These are phyloP conservation scores for Albophoma yamanashiensis DNA, from an alignment of 2,329 filamentous ascomycete species.

Conservation along the genomic window DNA sequence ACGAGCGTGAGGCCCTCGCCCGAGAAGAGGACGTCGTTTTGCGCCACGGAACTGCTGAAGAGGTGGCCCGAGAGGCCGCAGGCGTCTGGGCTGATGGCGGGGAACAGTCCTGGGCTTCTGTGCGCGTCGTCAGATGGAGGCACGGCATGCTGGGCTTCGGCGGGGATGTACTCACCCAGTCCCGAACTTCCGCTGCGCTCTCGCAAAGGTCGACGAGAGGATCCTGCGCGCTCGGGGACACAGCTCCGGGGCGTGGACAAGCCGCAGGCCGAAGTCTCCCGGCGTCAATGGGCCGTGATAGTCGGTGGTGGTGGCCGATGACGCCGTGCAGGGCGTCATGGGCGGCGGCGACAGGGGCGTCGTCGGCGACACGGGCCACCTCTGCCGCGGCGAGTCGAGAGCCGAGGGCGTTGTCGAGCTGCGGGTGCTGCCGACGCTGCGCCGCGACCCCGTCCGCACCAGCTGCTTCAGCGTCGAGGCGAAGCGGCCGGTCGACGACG, in stretches of 20 bases:
- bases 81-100: constrained; percentile 28
- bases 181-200: constrained; percentile 36
- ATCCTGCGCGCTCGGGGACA: constrained; percentile 34
- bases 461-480: constrained; percentile 21
- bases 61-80: constrained; percentile 40
- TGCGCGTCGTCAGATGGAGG: neutral
- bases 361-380: constrained; percentile 22
- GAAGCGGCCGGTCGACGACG: constrained; percentile 16
- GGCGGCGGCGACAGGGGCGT: constrained; percentile 31
- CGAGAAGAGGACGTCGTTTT: constrained; percentile 52
- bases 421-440: constrained; percentile 8
- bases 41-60: constrained; percentile 43
- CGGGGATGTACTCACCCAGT: constrained; percentile 22
- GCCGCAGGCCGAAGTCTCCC: constrained; percentile 34
- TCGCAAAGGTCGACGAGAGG: constrained; percentile 36
- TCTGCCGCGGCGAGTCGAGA: neutral
- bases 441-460: constrained; percentile 15
- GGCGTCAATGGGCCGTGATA: constrained; percentile 10
- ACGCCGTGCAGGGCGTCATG: constrained; percentile 36
- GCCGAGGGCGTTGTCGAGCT: neutral
- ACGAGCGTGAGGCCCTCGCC: constrained; percentile 48
- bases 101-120: constrained; percentile 28
- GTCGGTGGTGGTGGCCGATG: constrained; percentile 23
- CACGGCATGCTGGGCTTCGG: neutral
- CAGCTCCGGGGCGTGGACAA: constrained; percentile 37